Conservation (phyloP, 75 land plant genomes). For the Cunninghamia lanceolata region DNA sequence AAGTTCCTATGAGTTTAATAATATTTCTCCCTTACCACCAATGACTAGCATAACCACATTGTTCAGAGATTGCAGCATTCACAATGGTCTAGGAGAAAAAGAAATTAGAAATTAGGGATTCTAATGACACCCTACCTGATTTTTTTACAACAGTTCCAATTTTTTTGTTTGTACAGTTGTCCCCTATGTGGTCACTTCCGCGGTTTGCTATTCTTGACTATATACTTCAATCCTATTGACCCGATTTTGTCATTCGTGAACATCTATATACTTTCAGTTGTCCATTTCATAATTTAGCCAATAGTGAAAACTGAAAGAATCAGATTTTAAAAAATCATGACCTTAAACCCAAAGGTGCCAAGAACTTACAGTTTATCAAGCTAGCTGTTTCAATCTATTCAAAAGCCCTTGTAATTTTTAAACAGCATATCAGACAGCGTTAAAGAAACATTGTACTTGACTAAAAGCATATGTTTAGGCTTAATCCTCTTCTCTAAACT, state of each 20-base stretch:
- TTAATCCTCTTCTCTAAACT: constrained; percentile 85
- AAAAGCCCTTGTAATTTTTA: constrained; percentile 59
- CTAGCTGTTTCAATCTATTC: constrained; percentile 22
- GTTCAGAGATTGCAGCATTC: not conserved
- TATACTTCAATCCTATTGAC: not conserved
- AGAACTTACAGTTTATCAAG: not conserved
- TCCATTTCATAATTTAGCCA: not conserved
- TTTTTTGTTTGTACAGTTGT: not conserved
- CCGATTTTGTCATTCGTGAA: not conserved
- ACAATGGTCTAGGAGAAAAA: too few relatives aligned
- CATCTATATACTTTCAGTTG: not conserved
- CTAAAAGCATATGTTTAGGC: constrained; percentile 57
- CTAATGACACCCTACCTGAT: not conserved
- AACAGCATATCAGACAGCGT: constrained; percentile 66
- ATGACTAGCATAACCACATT: not conserved
- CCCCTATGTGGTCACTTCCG: not conserved
- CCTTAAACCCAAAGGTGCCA: not conserved
- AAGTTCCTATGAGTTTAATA: not conserved
- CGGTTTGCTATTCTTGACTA: not conserved
- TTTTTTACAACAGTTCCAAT: not conserved
- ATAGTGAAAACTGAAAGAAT: not conserved
- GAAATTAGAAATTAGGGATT: too few relatives aligned
- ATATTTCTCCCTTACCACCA: not conserved
- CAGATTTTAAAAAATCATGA: not conserved
- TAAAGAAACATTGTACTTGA: constrained; percentile 29